Conservation (phyloP, 169 alveolate genomes). For the Cryptosporidium felis region DNA sequence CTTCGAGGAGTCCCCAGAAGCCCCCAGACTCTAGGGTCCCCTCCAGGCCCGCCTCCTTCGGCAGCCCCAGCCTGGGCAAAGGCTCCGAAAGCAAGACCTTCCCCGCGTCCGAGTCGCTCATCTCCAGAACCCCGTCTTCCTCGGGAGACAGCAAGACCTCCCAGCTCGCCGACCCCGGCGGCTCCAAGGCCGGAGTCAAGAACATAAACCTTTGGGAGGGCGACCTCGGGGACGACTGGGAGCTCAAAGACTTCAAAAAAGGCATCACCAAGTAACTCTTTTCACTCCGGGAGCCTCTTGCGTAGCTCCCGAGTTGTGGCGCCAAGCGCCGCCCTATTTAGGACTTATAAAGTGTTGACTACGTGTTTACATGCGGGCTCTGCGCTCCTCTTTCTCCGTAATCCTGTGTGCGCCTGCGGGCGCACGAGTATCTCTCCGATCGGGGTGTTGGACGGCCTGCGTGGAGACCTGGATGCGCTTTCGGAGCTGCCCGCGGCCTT, state of each 20-base stretch:
- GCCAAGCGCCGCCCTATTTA: no score
- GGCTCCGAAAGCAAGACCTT: background rate
- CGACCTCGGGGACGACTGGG: slow-evolving; percentile 65
- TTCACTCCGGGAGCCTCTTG: no score
- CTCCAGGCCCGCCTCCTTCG: no score
- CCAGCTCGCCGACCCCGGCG: background rate
- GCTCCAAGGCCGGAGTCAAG: background rate
- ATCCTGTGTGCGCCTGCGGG: no score
- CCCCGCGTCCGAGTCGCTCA: background rate
- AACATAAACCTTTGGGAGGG: slow-evolving; percentile 57
- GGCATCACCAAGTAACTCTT: slow-evolving; percentile 42
- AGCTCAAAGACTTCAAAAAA: slow-evolving; percentile 47
- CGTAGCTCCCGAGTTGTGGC: no score
- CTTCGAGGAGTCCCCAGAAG: background rate
- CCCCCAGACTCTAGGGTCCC: background rate
- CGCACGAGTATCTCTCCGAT: no score
- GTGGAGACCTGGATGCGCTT: no score
- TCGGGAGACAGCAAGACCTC: background rate
- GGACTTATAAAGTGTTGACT: no score
- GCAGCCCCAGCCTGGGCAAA: background rate
- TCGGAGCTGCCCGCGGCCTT: no score
- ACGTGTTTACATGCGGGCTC: no score
- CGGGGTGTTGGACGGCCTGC: no score
- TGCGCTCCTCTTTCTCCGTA: no score
- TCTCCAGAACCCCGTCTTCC: background rate